Percentiles rank a stretch among this genome's conserved stretches.
These are phyloP conservation scores for Fraxinus sp. DNA, from an alignment of 305 asterid species.

Conservation along the genomic window DNA sequence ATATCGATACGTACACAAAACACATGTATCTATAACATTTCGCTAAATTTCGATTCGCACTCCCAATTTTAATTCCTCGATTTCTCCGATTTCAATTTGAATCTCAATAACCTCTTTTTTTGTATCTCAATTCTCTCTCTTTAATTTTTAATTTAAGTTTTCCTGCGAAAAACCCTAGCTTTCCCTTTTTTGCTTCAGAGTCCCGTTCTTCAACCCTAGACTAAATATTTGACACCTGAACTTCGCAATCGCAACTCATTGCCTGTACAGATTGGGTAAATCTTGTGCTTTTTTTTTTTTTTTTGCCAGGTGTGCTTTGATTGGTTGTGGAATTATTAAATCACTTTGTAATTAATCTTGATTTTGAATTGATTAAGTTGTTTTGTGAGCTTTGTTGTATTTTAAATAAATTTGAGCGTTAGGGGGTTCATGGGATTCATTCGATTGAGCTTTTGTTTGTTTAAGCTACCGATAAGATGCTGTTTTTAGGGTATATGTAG, in stretches of 20 bases:
- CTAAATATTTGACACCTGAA: conserved; percentile 31
- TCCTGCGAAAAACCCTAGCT: conserved; percentile 61
- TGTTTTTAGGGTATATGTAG: background rate
- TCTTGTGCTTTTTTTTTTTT: conserved; percentile 20
- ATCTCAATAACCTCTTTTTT: conserved; percentile 19
- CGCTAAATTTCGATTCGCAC: conserved; percentile 30
- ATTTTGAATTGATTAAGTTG: conserved; percentile 12
- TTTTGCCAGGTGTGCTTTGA: conserved; percentile 32
- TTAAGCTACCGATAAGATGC: conserved; percentile 18
- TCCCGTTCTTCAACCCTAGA: conserved; percentile 32
- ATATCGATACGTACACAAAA: conserved; percentile 32
- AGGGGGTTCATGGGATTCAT: conserved; percentile 3
- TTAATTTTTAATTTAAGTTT: conserved; percentile 29
- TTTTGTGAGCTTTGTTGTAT: conserved; percentile 22
- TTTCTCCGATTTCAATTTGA: conserved; percentile 25
- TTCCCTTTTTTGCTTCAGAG: conserved; percentile 26
- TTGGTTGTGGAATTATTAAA: conserved; percentile 21
- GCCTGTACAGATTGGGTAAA: conserved; percentile 27
- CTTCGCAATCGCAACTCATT: conserved; percentile 35
- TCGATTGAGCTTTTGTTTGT: conserved; percentile 13
- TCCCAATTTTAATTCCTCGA: conserved; percentile 46
- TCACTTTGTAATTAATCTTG: background rate
- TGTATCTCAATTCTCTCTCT: conserved; percentile 16
- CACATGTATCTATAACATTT: conserved; percentile 25
- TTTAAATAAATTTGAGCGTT: conserved; percentile 17